Evolutionary conservation across 768 basidiomycete species (phyloP).

Genomic region (Ephemerocybe angulata): DNA sequence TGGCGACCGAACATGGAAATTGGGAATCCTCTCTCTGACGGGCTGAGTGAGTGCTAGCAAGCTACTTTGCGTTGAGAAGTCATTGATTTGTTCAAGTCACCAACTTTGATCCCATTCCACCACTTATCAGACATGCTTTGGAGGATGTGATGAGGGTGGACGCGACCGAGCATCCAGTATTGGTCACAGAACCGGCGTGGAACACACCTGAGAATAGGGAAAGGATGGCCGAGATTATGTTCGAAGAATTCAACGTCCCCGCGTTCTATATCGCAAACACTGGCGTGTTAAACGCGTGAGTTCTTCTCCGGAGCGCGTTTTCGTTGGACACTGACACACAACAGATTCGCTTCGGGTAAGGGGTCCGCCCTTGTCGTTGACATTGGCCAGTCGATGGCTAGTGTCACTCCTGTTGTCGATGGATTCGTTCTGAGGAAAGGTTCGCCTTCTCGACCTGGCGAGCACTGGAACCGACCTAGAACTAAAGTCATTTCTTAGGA

Average conservation of each 20-base stretch:
- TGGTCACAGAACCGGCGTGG: constrained; percentile 96
- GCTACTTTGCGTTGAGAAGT: background rate
- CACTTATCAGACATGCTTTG: constrained; percentile 72
- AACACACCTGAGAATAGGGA: constrained; percentile 91
- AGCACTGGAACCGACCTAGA: background rate
- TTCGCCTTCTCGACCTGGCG: constrained; percentile 18
- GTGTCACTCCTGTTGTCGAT: constrained; percentile 93
- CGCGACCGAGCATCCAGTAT: constrained; percentile 82
- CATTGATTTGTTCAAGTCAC: constrained; percentile 41
- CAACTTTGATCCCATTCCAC: constrained; percentile 73
- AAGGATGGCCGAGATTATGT: constrained; percentile 95
- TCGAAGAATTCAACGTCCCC: constrained; percentile 91
- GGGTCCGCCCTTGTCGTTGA: constrained; percentile 97
- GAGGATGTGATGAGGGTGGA: constrained; percentile 73
- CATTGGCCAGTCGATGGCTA: constrained; percentile 83
- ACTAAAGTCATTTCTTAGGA: constrained; percentile 42
- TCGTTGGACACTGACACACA: background rate
- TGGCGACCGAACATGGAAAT: constrained; percentile 93
- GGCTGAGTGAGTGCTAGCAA: constrained; percentile 59
- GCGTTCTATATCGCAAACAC: constrained; percentile 97
- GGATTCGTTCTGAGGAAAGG: constrained; percentile 98
- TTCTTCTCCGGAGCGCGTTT: constrained; percentile 7
- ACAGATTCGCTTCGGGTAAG: constrained; percentile 92
- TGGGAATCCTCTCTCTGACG: constrained; percentile 76
- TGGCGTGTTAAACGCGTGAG: constrained; percentile 89